Conservation (phyloP, 352 stramenopile genomes). For the Globisporangium cylindrosporum region DNA sequence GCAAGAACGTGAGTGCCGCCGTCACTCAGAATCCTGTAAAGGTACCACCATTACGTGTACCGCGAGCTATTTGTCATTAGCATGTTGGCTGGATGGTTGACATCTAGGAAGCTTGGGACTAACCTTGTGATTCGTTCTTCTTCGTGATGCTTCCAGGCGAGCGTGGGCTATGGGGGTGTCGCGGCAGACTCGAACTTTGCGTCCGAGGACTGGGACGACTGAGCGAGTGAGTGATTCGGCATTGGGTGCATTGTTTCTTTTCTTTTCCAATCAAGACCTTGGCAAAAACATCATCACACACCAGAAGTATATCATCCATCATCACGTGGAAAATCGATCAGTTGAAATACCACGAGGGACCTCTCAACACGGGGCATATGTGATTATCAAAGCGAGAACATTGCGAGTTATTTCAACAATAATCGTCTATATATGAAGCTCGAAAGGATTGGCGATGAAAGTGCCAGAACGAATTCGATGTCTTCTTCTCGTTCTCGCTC, state of each 20-base stretch:
- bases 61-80: background rate
- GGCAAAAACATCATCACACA: background rate
- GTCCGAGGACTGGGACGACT: slow-evolving; percentile 67
- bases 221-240: background rate
- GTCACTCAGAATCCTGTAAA: slow-evolving; percentile 25
- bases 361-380: too few species aligned
- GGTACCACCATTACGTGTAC: slow-evolving; percentile 22
- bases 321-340: background rate
- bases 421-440: too few species aligned
- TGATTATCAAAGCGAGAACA: too few species aligned
- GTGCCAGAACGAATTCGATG: too few species aligned
- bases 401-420: too few species aligned
- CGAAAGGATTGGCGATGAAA: too few species aligned
- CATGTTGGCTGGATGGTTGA: too few species aligned
- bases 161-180: slow-evolving; percentile 36
- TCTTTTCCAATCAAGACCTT: background rate
- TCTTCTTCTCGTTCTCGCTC: too few species aligned
- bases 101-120: background rate
- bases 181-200: slow-evolving; percentile 65
- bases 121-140: slow-evolving; percentile 4
- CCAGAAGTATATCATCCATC: background rate
- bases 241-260: background rate
- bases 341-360: too few species aligned
- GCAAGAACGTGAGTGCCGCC: background rate
- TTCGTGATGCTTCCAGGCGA: slow-evolving; percentile 4